phyloP scores from a whole-genome alignment of 345 rosid genomes.

The Brassica juncea region DNA sequence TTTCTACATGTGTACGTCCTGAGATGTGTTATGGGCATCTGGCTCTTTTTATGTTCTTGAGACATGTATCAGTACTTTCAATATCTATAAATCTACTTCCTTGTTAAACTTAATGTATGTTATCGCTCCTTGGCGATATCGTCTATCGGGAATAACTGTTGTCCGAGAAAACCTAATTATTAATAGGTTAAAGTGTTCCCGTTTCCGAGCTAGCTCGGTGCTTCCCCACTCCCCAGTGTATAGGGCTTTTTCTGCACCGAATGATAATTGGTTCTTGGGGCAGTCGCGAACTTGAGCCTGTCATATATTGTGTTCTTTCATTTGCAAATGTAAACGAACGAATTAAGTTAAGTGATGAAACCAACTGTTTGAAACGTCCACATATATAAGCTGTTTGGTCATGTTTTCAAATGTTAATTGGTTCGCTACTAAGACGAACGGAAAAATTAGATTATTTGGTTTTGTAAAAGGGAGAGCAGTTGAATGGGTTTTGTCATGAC shows the following conservation, averaged over 20 bases:
- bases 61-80: not conserved
- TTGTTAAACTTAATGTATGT: not conserved
- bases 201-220: not conserved
- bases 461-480: slow-evolving; percentile 24
- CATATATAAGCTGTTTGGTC: not conserved
- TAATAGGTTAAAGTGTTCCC: not conserved
- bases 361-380: not conserved
- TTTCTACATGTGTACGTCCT: slow-evolving; percentile 7
- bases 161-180: not conserved
- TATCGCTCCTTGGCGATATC: not conserved
- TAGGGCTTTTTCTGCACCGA: not conserved
- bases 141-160: not conserved
- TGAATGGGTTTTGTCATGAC: slow-evolving; percentile 38
- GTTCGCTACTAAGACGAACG: slow-evolving; percentile 10
- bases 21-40: slow-evolving; percentile 23
- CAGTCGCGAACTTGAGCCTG: not conserved
- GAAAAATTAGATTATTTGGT: slow-evolving; percentile 4
- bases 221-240: not conserved
- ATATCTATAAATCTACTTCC: slow-evolving; percentile 3
- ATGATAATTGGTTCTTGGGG: not conserved
- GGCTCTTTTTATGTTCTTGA: slow-evolving; percentile 17
- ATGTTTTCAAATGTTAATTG: not conserved
- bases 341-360: not conserved
- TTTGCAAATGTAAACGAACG: not conserved
- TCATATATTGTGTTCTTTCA: not conserved